Evolutionary conservation across 768 basidiomycete species (phyloP), one percentile per base, ranked within the genome.

Genomic region (Calvatia gigantea): DNA sequence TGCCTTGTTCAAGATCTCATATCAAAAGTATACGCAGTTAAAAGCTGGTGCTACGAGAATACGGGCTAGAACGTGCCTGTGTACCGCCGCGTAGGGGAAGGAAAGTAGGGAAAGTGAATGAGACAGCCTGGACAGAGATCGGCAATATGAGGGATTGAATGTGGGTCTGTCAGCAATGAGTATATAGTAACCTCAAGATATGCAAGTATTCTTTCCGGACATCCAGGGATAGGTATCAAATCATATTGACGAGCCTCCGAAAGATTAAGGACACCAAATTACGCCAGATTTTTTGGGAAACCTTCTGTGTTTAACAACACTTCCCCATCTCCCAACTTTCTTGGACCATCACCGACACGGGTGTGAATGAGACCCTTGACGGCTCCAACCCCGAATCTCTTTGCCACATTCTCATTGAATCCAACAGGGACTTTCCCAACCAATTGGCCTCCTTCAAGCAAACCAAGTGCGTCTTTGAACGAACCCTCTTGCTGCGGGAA

Each of bases 301-400:
- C 96, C 96, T 52, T 87, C 75, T 0, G 62, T 63, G 1, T 78
- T 81, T 60, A 98, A 70, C 60, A 99, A 66, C 21, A 83, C 71
- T 62, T 91, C 89, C 47, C 80, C 80, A 28, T 64, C 62, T 29
- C 70, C 78, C 32, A 97, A 69, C 15, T 83, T 81, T 60, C 89
- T 78, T 0, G 96, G 96, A 0, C 96, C 95, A 65, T 94, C 94
- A 0, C 96, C 96, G 6, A 98, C 91, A 42, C 80, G 76, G 7
- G 96, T 98, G 70, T 96, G 94, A 50, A 98, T 98, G 66, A 98
- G 78, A 3, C 84, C 77, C 71, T 92, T 92, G 37, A 98, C 93
- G 2, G 89, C 84, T 1, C 90, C 94, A 6, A 80, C 74, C 15
- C 79, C 81, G 66, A 85, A 91, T 46, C 74, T 77, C 69, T 86